Evolutionary conservation across 2,329 filamentous ascomycete genomes (phyloP).

Genomic region (Xylariaceae sp.): DNA sequence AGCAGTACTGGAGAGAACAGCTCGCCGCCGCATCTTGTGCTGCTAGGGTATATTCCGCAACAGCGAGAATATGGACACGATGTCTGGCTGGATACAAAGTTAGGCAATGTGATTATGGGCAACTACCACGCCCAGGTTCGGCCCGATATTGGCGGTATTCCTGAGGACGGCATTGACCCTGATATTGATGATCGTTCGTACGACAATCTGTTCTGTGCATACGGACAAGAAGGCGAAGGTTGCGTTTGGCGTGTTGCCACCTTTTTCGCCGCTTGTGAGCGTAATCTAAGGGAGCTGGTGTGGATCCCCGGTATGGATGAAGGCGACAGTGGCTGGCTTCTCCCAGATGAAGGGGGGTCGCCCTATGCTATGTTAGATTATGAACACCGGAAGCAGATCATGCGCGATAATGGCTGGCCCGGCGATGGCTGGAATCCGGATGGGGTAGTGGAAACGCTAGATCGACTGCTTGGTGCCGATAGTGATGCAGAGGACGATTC

Average conservation of each 20-base stretch:
- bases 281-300: slow-evolving; percentile 1
- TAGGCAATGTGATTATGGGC: slow-evolving; percentile 2
- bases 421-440: slow-evolving; percentile 4
- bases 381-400: slow-evolving; percentile 6
- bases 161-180: not conserved
- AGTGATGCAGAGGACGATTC: not conserved
- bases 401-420: slow-evolving; percentile 12
- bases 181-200: not conserved
- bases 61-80: slow-evolving; percentile 1
- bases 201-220: not conserved
- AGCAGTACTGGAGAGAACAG: not conserved
- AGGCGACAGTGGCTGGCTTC: slow-evolving; percentile 1
- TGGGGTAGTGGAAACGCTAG: slow-evolving; percentile 1
- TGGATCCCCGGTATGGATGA: slow-evolving; percentile 7
- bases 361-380: slow-evolving; percentile 1
- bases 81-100: slow-evolving; percentile 1
- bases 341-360: slow-evolving; percentile 1
- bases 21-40: slow-evolving; percentile 1
- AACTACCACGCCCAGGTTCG: not conserved
- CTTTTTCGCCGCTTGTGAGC: slow-evolving; percentile 6
- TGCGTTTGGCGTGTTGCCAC: slow-evolving; percentile 1
- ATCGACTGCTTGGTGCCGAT: not conserved
- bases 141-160: not conserved
- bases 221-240: not conserved
- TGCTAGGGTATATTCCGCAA: not conserved